Evolutionary conservation across 768 basidiomycete species (phyloP).

Genomic region (Pulveroboletus sp.): DNA sequence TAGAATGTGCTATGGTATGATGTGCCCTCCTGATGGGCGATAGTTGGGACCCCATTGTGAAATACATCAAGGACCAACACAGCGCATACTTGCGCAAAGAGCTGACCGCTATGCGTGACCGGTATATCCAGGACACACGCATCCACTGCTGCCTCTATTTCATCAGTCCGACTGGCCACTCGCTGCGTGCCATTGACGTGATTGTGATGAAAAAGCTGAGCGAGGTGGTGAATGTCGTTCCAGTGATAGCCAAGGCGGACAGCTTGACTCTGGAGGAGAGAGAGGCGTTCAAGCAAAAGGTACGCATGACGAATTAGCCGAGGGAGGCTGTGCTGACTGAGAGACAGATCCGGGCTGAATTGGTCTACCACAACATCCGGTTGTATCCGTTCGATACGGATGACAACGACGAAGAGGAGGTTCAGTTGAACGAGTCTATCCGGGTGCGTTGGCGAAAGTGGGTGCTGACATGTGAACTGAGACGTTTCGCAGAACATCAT

Average conservation of each 20-base stretch:
- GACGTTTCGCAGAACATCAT: slow-evolving; percentile 68
- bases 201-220: slow-evolving; percentile 99
- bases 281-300: slow-evolving; percentile 89
- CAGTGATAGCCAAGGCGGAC: slow-evolving; percentile 98
- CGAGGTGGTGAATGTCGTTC: slow-evolving; percentile 98
- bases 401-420: slow-evolving; percentile 90
- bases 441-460: slow-evolving; percentile 51
- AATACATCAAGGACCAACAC: slow-evolving; percentile 99
- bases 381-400: slow-evolving; percentile 97
- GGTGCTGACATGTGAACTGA: background rate
- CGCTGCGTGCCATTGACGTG: slow-evolving; percentile 92
- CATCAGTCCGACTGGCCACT: slow-evolving; percentile 98
- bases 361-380: slow-evolving; percentile 87
- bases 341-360: slow-evolving; percentile 83
- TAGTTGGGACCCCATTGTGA: slow-evolving; percentile 98
- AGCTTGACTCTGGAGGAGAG: slow-evolving; percentile 91
- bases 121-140: slow-evolving; percentile 96
- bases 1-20: slow-evolving; percentile 6
- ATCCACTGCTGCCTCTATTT: slow-evolving; percentile 99
- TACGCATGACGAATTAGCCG: slow-evolving; percentile 21
- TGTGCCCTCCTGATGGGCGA: slow-evolving; percentile 1
- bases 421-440: slow-evolving; percentile 84
- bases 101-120: slow-evolving; percentile 97
- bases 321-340: slow-evolving; percentile 8
- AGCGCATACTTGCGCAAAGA: slow-evolving; percentile 98